Conservation (phyloP, 345 rosid genomes). For the Camelina hispida region DNA sequence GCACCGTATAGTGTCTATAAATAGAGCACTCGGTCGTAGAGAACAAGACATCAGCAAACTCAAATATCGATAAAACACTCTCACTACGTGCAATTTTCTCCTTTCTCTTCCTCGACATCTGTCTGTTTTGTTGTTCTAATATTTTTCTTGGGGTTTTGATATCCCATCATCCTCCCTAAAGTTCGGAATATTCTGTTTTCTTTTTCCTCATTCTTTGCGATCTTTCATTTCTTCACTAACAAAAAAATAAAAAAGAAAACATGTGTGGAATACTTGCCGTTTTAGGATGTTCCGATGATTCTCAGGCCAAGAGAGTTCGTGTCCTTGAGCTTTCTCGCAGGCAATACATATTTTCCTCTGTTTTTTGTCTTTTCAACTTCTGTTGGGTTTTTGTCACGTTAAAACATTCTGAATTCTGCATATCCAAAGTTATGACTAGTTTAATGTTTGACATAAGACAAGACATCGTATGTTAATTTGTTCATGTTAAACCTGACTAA, state of each 20-base stretch:
- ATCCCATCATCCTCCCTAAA: not conserved
- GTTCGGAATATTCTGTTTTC: constrained; percentile 22
- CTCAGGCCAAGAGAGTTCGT: constrained; percentile 93
- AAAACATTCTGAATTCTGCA: not conserved
- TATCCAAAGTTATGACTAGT: constrained; percentile 9
- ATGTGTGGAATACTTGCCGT: constrained; percentile 99
- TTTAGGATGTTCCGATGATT: constrained; percentile 90
- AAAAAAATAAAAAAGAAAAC: not conserved
- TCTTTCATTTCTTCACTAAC: not conserved
- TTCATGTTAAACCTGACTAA: no score
- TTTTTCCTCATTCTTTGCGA: not conserved
- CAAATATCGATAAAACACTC: not conserved
- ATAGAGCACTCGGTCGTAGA: constrained; percentile 25
- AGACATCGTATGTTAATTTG: not conserved
- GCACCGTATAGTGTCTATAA: constrained; percentile 42
- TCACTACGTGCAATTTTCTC: constrained; percentile 29
- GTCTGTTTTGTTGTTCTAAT: not conserved
- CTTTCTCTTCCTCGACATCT: constrained; percentile 9
- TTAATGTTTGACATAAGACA: constrained; percentile 1
- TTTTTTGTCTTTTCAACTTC: not conserved
- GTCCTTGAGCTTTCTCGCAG: constrained; percentile 99
- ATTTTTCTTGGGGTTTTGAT: not conserved
- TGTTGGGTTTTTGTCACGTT: not conserved
- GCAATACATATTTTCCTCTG: constrained; percentile 42
- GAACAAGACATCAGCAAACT: constrained; percentile 22